Evolutionary conservation across 805 yeast species (phyloP).

Genomic region (Yamadazyma kitorensis): DNA sequence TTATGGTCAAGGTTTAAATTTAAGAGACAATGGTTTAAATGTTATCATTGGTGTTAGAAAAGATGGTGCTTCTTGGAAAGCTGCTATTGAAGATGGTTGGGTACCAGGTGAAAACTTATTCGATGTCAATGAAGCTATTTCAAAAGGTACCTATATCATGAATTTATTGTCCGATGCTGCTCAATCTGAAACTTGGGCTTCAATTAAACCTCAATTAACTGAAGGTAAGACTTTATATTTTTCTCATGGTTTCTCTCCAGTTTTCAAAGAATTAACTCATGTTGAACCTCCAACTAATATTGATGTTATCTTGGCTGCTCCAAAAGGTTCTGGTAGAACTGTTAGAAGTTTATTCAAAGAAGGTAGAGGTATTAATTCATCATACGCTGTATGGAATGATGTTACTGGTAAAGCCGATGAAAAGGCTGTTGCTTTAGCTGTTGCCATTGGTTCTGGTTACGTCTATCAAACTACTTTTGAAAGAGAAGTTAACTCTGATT

Average conservation of each 20-base stretch:
- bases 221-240: constrained; percentile 98
- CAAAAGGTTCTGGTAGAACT: constrained; percentile 99
- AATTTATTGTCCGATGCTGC: constrained; percentile 99
- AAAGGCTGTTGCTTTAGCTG: constrained; percentile 97
- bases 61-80: constrained; percentile 99
- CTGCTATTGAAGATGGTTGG: constrained; percentile 99
- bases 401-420: constrained; percentile 99
- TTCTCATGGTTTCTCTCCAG: constrained; percentile 99
- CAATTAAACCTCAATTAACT: constrained; percentile 86
- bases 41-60: constrained; percentile 98
- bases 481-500: constrained; percentile 98
- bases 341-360: constrained; percentile 99
- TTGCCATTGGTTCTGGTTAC: constrained; percentile 99
- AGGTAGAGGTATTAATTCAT: constrained; percentile 99
- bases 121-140: constrained; percentile 90
- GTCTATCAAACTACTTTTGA: constrained; percentile 99
- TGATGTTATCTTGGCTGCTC: constrained; percentile 98
- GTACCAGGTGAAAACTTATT: constrained; percentile 98
- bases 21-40: constrained; percentile 98
- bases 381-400: constrained; percentile 99
- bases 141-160: constrained; percentile 92
- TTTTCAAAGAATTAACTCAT: constrained; percentile 94
- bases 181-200: constrained; percentile 96
- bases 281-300: constrained; percentile 94
- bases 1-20: constrained; percentile 99